A percentile compares a stretch with the other conserved stretches of the same genome.
phyloP scores from a whole-genome alignment of 1,284 basidiomycete species.

The Macrocystidia cucumis region DNA sequence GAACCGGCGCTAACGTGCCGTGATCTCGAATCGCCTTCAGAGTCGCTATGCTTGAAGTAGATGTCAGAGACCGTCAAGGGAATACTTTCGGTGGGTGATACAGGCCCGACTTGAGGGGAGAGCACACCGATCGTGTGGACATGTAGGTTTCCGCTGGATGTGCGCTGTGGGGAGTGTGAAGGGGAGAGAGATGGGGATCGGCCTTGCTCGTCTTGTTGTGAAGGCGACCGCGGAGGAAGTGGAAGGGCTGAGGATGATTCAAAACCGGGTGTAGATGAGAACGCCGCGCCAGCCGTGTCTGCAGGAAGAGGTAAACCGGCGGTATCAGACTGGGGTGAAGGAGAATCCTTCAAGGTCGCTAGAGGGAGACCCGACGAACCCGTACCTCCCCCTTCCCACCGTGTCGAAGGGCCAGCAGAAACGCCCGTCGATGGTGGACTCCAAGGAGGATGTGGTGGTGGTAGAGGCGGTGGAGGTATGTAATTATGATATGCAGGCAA shows the following conservation, averaged over 20 bases:
- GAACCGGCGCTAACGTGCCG: constrained; percentile 25
- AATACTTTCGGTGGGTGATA: constrained; percentile 59
- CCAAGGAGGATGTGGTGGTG: not conserved
- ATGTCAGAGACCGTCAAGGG: constrained; percentile 64
- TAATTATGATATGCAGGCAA: too few relatives aligned
- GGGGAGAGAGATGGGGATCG: constrained; percentile 33
- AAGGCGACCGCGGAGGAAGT: not conserved
- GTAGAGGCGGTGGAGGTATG: too few relatives aligned
- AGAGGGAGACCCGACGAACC: not conserved
- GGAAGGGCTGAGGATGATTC: not conserved
- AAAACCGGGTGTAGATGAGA: not conserved
- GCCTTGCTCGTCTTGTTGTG: constrained; percentile 1
- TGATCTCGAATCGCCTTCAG: constrained; percentile 33
- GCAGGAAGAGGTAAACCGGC: not conserved
- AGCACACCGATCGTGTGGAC: too few relatives aligned
- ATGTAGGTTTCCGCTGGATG: constrained; percentile 7
- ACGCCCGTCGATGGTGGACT: not conserved
- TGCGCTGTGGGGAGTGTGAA: constrained; percentile 33
- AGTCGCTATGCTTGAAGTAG: constrained; percentile 46
- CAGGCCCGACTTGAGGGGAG: not conserved
- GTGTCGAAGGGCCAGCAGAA: not conserved
- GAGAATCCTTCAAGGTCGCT: not conserved
- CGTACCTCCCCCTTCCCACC: not conserved
- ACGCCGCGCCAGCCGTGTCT: not conserved
- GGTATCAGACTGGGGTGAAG: not conserved